These are phyloP conservation scores for Nicotiana knightiana DNA, from an alignment of 257 asterid species.

Conservation along the genomic window DNA sequence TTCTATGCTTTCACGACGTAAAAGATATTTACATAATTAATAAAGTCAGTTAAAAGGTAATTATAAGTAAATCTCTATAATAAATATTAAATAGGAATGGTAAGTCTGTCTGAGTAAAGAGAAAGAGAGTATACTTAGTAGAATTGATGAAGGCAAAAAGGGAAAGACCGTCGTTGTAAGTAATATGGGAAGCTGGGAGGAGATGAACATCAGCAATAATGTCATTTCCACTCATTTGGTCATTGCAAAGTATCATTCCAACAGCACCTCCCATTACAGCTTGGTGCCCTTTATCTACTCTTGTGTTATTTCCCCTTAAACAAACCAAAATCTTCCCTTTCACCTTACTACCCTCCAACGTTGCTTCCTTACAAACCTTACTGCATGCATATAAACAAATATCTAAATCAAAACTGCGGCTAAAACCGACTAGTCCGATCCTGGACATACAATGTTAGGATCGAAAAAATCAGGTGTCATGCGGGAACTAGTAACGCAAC, in stretches of 20 bases:
- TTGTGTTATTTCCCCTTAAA: constrained; percentile 24
- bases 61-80: too few relatives aligned
- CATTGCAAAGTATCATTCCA: constrained; percentile 54
- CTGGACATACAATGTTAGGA: too few relatives aligned
- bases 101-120: too few relatives aligned
- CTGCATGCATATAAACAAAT: constrained; percentile 23
- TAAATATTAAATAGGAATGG: too few relatives aligned
- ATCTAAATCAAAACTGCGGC: too few relatives aligned
- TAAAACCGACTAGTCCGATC: too few relatives aligned
- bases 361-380: constrained; percentile 22
- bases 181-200: constrained; percentile 49
- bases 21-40: too few relatives aligned
- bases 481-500: too few relatives aligned
- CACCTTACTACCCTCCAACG: constrained; percentile 37
- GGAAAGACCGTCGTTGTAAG: constrained; percentile 31
- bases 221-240: constrained; percentile 8
- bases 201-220: constrained; percentile 34
- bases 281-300: constrained; percentile 34
- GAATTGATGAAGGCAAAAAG: constrained; percentile 36
- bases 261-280: constrained; percentile 51
- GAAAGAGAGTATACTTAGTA: constrained; percentile 20
- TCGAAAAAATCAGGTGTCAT: too few relatives aligned
- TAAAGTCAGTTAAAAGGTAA: too few relatives aligned
- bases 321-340: constrained; percentile 62
- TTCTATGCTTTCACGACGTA: too few relatives aligned